Base-by-base conservation (phyloP, 2,329 filamentous ascomycete genomes). In the Conoideocrella luteorostrata region DNA sequence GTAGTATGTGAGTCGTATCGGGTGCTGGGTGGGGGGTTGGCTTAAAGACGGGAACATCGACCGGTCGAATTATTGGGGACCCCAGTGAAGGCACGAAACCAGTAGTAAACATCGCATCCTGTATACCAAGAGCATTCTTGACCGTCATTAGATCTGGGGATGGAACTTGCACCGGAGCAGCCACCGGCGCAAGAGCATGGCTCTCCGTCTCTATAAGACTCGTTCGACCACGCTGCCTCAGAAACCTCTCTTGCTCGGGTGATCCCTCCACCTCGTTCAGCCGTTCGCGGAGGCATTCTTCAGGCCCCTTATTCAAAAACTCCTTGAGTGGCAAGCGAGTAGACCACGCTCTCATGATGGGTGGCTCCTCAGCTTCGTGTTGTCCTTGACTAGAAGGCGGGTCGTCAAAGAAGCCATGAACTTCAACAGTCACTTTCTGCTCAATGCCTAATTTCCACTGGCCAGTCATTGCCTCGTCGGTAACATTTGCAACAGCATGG, bases 341-440 rank as follows among this genome's bases (percentile, higher is more conserved):
- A 34, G 75, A 66, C 64, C 78, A 76, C 0, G 77, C 62, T 3
- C 75, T 63, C 4, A 76, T 65, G 0, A 65, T 67, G 1, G 44
- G 39, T 11, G 20, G 41, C 10, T 43, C 45, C 17, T 40, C 43
- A 1, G 18, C 40, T 11, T 38, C 36, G 21, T 36, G 2, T 40
- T 45, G 34, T 13, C 33, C 22, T 18, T 30, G 42, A 21, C 34
- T 17, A 5, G 32, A 11, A 3, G 45, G 46, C 28, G 43, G 59
- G 37, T 81, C 76, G 37, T 80, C 75, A 44, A 80, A 82, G 53
- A 82, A 83, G 0, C 78, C 78, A 37, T 68, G 65, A 0, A 69
- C 61, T 50, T 82, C 78, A 3, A 82, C 67, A 40, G 71, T 73
- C 29, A 81, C 74, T 35, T 71, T 71, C 18, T 71, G 65, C 35